phyloP scores from a whole-genome alignment of 306 rosid species.

The Neltuma alba region DNA sequence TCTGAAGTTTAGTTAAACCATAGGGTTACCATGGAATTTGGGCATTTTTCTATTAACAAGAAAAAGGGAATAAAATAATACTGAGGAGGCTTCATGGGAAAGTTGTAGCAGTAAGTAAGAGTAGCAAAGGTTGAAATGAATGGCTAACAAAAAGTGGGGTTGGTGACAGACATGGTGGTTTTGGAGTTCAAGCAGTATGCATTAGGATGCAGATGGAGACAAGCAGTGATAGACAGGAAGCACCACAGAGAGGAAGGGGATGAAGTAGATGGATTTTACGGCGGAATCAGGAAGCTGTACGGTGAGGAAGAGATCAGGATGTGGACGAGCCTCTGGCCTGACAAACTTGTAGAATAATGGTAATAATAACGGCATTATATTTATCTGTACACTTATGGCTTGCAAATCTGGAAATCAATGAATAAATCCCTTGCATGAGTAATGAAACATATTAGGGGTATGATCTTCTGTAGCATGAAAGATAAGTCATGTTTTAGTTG shows the following conservation, averaged over 20 bases:
- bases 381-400: background rate
- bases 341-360: constrained; percentile 34
- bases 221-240: constrained; percentile 43
- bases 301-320: constrained; percentile 48
- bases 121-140: no score
- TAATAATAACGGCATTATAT: background rate
- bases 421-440: no score
- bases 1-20: no score
- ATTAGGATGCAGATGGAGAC: constrained; percentile 59
- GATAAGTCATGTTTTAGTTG: background rate
- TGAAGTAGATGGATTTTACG: constrained; percentile 60
- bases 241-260: constrained; percentile 57
- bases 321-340: constrained; percentile 59
- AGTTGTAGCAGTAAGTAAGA: no score
- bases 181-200: constrained; percentile 65
- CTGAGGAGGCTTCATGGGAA: no score
- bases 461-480: no score
- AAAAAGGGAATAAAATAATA: no score
- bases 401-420: background rate
- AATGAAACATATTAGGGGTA: no score
- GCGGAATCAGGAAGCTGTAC: constrained; percentile 59
- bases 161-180: constrained; percentile 44
- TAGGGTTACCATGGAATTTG: no score
- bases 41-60: no score
- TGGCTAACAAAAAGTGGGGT: no score